Evolutionary conservation across 2,329 filamentous ascomycete species (phyloP), one percentile per base, ranked within the genome.

Genomic region (Xylaria sp.): DNA sequence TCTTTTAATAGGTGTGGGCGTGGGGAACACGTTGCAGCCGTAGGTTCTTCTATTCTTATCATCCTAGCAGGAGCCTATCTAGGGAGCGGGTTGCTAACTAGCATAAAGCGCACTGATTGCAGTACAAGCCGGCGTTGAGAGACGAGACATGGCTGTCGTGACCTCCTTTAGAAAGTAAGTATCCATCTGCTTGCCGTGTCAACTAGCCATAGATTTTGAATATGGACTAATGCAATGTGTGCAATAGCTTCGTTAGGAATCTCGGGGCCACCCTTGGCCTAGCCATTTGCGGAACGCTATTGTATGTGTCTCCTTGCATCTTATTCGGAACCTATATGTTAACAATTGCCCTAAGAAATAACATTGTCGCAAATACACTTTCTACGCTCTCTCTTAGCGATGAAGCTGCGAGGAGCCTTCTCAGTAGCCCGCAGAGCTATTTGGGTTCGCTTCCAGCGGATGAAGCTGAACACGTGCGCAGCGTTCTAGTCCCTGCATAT

Each of bases 21-120:
- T 86, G 17, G 84, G 85, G 2, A 85, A 86, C 58, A 87, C 84
- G 2, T 74, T 87, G 31, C 84, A 86, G 67, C 84, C 42, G 42
- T 44, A 44, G 2, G 42, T 44, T 44, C 9, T 7, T 20, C 42
- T 44, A 20, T 44, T 20, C 17, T 20, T 20, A 44, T 44, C 42
- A 20, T n/a, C 17, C 42, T 44, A 20, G 42, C 7, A 44, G 17
- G 17, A 44, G 42, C 3, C n/a, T 6, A 44, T 20, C 6, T 20
- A n/a, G 17, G 38, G 38, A 6, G 13, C 15, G 38, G 38, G 38
- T 40, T 40, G 15, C 38, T 40, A 17, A 40, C 38, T 17, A 6
- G 3, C 17, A 44, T 10, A 44, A n/a, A 44, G 42, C 17, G 42
- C 42, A 7, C 42, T 44, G 6, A 44, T 44, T 44, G 42, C 42